Percentiles rank a stretch among this genome's conserved stretches.
Conservation (phyloP, 1,284 basidiomycete species). For the Sanghuangporus sanghuang region DNA sequence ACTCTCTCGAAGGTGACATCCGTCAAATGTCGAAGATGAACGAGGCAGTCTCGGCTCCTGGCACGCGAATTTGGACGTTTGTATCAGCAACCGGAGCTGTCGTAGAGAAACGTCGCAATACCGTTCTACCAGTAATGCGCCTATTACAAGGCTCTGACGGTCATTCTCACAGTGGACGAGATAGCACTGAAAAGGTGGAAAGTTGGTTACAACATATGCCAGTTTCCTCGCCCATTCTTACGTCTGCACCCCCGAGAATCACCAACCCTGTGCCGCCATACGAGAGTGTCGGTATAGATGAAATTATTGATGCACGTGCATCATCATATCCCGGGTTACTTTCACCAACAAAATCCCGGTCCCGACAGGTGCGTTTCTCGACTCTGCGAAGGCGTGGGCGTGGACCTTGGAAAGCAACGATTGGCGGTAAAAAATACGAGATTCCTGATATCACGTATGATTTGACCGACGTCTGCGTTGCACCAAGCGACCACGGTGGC, state of each 20-base stretch:
- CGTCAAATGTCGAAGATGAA: too few relatives aligned
- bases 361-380: not conserved
- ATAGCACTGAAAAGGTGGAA: not conserved
- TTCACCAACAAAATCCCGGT: not conserved
- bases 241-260: not conserved
- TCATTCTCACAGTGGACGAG: not conserved
- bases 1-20: not conserved
- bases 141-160: not conserved
- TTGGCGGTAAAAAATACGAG: not conserved
- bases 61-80: not conserved
- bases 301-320: not conserved
- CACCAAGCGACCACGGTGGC: too few relatives aligned
- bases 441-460: not conserved
- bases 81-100: not conserved
- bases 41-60: not conserved
- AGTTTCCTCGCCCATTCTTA: not conserved
- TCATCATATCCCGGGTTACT: not conserved
- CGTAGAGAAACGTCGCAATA: not conserved
- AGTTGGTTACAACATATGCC: not conserved
- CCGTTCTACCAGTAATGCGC: not conserved
- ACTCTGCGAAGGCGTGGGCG: not conserved
- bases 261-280: too few relatives aligned
- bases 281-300: too few relatives aligned
- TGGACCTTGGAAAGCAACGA: not conserved
- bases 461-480: too few relatives aligned